phyloP scores from a whole-genome alignment of 192 early-diverging fungal genomes.

The Podila clonocystis region DNA sequence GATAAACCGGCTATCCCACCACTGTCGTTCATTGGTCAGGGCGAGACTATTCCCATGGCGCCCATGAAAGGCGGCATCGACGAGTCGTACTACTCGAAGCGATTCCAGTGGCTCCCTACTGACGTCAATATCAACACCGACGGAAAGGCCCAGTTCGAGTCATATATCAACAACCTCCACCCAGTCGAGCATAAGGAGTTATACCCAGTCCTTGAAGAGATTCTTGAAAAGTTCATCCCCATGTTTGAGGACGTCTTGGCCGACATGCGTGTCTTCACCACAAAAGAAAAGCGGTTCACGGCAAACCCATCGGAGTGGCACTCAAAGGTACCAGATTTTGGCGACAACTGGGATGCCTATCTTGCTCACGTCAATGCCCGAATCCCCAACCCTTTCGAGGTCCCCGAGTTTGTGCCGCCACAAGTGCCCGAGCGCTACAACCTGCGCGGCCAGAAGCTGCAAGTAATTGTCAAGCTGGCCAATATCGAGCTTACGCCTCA shows the following conservation, averaged over 20 bases:
- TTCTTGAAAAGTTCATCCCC: conserved; percentile 68
- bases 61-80: neutral
- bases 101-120: conserved; percentile 75
- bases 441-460: conserved; percentile 45
- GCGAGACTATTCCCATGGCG: neutral
- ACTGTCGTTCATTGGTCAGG: conserved; percentile 1
- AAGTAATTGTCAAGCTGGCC: conserved; percentile 75
- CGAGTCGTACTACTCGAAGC: conserved; percentile 13
- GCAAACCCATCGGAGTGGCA: conserved; percentile 17
- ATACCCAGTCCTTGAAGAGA: conserved; percentile 60
- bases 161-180: conserved; percentile 84
- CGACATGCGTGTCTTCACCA: conserved; percentile 9
- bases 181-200: conserved; percentile 57
- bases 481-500: conserved; percentile 75
- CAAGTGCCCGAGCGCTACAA: conserved; percentile 13
- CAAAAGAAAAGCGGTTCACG: neutral
- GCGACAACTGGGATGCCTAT: conserved; percentile 32
- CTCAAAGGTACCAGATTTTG: neutral
- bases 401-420: conserved; percentile 19
- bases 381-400: conserved; percentile 10
- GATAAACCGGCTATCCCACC: neutral
- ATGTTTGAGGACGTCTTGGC: conserved; percentile 66
- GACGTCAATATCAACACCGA: conserved; percentile 65
- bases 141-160: conserved; percentile 56
- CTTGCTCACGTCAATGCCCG: conserved; percentile 26